phyloP scores from a whole-genome alignment of 495 filamentous ascomycete genomes.

The Evernia prunastri region DNA sequence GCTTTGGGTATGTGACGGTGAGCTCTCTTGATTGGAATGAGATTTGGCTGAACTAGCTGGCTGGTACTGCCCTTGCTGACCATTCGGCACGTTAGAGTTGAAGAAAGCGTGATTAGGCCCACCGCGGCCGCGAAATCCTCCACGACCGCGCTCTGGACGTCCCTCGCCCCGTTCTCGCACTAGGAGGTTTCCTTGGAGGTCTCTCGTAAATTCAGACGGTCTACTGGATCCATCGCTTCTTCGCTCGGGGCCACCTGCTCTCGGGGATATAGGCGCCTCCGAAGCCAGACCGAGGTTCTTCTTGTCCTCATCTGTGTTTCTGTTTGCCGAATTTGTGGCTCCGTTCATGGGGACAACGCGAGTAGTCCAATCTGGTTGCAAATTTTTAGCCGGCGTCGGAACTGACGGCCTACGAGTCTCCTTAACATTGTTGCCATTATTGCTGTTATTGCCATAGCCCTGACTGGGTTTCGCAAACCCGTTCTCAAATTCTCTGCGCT shows the following conservation, averaged over 20 bases:
- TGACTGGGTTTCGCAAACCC: constrained; percentile 15
- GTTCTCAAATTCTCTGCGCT: constrained; percentile 29
- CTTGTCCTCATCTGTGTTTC: constrained; percentile 13
- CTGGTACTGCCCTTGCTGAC: constrained; percentile 39
- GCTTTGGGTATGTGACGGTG: constrained; percentile 26
- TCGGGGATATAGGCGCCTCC: constrained; percentile 19
- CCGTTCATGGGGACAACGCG: constrained; percentile 1
- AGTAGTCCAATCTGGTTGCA: constrained; percentile 2
- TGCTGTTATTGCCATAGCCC: constrained; percentile 16
- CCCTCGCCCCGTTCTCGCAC: constrained; percentile 43
- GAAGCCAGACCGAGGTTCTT: constrained; percentile 15
- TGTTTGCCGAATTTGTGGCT: neutral
- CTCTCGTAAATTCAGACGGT: constrained; percentile 23
- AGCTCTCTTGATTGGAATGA: constrained; percentile 24
- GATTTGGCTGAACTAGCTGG: constrained; percentile 22
- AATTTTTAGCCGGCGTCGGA: constrained; percentile 30
- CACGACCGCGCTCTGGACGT: constrained; percentile 47
- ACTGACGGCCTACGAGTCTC: constrained; percentile 30
- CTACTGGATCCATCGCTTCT: constrained; percentile 25
- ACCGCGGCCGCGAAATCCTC: constrained; percentile 50
- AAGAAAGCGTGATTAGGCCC: constrained; percentile 38
- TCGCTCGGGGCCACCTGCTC: constrained; percentile 21
- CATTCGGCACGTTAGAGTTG: constrained; percentile 33
- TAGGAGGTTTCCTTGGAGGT: constrained; percentile 24
- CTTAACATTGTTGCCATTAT: constrained; percentile 13